Evolutionary conservation across 768 basidiomycete species (phyloP), one percentile per base, ranked within the genome.

Genomic region (Hypholoma sublateritium): DNA sequence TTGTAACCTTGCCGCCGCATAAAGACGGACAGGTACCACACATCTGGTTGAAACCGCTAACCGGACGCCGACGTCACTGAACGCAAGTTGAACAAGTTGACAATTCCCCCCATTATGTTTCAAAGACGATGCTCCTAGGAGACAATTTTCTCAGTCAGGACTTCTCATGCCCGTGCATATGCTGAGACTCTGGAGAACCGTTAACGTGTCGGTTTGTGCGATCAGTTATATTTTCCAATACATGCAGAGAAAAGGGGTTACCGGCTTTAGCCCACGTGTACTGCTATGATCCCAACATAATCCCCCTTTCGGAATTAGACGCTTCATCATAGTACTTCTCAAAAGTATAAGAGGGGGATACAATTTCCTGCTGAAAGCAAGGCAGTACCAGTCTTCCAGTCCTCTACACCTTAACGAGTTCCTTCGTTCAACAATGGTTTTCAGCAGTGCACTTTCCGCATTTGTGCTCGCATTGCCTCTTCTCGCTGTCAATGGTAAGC

Each of bases 381-480:
- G 58, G 47, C 53, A 47, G 43, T 25, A 11, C 12, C 14, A 53
- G 37, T 50, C 53, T 55, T 25, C 46, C 35, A 25, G 36, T 44
- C 28, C 28, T 53, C 19, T 22, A 22, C 39, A 45, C 21, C 3
- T 12, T 21, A 9, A 41, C 51, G 37, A 49, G 21, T 32, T 6
- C 28, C 16, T 47, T 22, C 19, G 46, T 32, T 32, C 17, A 37
- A 36, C 37, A 59, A 59, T 59, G 58, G 58, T 41, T 35, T 54
- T 59, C 48, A 59, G 37, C 9, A 50, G 48, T 35, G 53, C 53
- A 21, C 53, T 59, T 11, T 48, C 47, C 22, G 39, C 58, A 12
- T 42, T 59, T 8, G 42, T 53, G 9, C 49, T 59, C 5, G 43
- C 49, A 9, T 42, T 56, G 9, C 54, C 54, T n/a, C 21, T 55